Percentiles rank a stretch among this genome's conserved stretches.
Conservation (phyloP, 257 asterid genomes). For the Ocimum tenuiflorum region DNA sequence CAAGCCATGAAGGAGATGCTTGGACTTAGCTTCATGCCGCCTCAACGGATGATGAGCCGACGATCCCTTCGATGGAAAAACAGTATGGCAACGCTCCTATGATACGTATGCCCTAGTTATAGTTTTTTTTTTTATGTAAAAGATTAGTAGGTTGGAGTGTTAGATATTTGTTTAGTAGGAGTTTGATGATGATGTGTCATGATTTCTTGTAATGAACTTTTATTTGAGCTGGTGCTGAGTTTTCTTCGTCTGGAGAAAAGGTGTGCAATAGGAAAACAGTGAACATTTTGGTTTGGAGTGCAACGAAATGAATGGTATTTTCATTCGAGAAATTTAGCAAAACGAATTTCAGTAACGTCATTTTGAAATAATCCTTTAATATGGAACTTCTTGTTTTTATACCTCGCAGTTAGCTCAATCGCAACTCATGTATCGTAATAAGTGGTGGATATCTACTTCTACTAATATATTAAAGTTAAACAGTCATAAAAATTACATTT, state of each 20-base stretch:
- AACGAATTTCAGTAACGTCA: neutral
- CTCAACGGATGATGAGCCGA: slow-evolving; percentile 27
- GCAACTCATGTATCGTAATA: no score
- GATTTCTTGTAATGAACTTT: slow-evolving; percentile 11
- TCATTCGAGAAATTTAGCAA: neutral
- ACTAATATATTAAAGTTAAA: no score
- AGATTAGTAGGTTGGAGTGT: neutral
- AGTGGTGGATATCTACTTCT: no score
- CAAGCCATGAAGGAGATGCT: slow-evolving; percentile 53
- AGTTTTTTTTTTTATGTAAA: neutral
- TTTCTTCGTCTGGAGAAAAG: neutral
- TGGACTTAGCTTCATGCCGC: slow-evolving; percentile 55
- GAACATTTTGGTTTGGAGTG: slow-evolving; percentile 2
- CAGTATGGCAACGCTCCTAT: slow-evolving; percentile 33
- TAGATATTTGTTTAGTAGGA: neutral
- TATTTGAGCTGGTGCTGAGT: slow-evolving; percentile 2
- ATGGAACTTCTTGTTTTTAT: no score
- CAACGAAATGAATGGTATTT: neutral
- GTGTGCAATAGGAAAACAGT: neutral
- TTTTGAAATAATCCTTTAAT: no score
- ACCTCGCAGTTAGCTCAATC: no score
- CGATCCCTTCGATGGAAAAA: slow-evolving; percentile 53
- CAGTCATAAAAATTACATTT: no score
- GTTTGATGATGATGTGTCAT: slow-evolving; percentile 4
- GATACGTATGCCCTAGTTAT: slow-evolving; percentile 11